These are phyloP conservation scores for Erysiphe pulchra DNA, from an alignment of 2,329 filamentous ascomycete genomes.

Conservation along the genomic window DNA sequence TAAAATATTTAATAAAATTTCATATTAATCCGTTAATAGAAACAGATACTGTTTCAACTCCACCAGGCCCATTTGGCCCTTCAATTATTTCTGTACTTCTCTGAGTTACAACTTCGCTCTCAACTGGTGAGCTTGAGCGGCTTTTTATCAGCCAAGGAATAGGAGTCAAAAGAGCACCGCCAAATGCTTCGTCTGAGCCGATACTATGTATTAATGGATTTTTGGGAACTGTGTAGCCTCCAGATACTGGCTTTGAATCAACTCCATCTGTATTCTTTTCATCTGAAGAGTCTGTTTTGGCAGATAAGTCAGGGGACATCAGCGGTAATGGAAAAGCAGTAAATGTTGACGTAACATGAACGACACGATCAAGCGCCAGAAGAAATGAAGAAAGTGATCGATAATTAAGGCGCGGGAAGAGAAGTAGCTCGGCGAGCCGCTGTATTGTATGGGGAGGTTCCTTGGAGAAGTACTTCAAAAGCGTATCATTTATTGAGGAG, in stretches of 20 bases:
- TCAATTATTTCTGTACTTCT: constrained; percentile 51
- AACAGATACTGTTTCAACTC: constrained; percentile 58
- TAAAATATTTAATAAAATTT: too few species aligned
- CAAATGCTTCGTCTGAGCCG: constrained; percentile 69
- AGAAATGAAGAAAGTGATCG: constrained; percentile 61
- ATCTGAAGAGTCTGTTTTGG: constrained; percentile 30
- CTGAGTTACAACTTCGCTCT: constrained; percentile 41
- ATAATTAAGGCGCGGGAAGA: constrained; percentile 57
- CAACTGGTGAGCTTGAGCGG: constrained; percentile 18
- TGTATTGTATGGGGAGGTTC: constrained; percentile 84
- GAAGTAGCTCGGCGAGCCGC: constrained; percentile 64
- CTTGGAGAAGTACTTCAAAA: constrained; percentile 39
- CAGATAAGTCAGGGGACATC: constrained; percentile 24
- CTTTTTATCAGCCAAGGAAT: constrained; percentile 57
- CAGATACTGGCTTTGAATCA: constrained; percentile 18
- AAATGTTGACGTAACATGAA: constrained; percentile 65
- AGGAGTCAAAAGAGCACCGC: constrained; percentile 73
- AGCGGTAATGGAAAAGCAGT: constrained; percentile 61
- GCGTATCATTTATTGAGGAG: constrained; percentile 29
- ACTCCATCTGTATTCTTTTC: constrained; percentile 18
- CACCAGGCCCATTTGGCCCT: constrained; percentile 52
- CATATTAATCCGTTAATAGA: constrained; percentile 32
- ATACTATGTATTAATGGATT: constrained; percentile 17
- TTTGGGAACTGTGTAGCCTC: constrained; percentile 20
- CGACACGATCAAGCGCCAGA: constrained; percentile 69